A percentile compares a stretch with the other conserved stretches of the same genome.
Evolutionary conservation across 768 basidiomycete genomes (phyloP).

Genomic region (Leccinum uliginosum): DNA sequence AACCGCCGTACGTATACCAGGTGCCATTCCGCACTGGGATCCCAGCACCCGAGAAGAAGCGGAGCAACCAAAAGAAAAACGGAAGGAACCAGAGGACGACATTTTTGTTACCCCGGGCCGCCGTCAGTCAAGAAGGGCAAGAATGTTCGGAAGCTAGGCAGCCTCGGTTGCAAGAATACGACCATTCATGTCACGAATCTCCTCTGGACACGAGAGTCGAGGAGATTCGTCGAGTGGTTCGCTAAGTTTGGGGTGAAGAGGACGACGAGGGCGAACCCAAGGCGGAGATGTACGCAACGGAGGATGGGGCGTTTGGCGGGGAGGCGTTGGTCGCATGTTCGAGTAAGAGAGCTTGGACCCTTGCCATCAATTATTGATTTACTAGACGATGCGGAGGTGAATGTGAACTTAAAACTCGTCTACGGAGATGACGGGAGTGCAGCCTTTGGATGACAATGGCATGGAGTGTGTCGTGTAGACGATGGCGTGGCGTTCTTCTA

Average conservation of each 20-base stretch:
- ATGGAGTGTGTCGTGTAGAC: too few species aligned
- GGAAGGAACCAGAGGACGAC: slow-evolving; percentile 67
- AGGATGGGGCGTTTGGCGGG: slow-evolving; percentile 42
- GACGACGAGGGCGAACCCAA: slow-evolving; percentile 87
- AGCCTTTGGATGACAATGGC: too few species aligned
- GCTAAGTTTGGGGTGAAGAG: slow-evolving; percentile 67
- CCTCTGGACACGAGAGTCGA: slow-evolving; percentile 64
- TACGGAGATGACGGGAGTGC: too few species aligned
- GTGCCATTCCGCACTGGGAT: neutral
- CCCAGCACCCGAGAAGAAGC: too few species aligned
- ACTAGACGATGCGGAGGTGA: too few species aligned
- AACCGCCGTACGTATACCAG: too few species aligned
- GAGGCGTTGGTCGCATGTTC: too few species aligned
- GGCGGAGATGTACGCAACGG: slow-evolving; percentile 90
- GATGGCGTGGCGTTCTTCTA: too few species aligned
- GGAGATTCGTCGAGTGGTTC: slow-evolving; percentile 41
- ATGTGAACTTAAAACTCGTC: too few species aligned
- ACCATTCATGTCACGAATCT: slow-evolving; percentile 86
- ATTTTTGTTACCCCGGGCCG: slow-evolving; percentile 51
- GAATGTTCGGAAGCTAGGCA: slow-evolving; percentile 42
- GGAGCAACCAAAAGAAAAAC: slow-evolving; percentile 39
- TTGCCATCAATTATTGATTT: too few species aligned
- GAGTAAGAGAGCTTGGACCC: too few species aligned
- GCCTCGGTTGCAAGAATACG: slow-evolving; percentile 77
- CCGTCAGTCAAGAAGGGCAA: slow-evolving; percentile 67